A percentile compares a stretch with the other conserved stretches of the same genome.
Conservation (phyloP, 2,329 filamentous ascomycete genomes). For the Fusarium proliferatum region DNA sequence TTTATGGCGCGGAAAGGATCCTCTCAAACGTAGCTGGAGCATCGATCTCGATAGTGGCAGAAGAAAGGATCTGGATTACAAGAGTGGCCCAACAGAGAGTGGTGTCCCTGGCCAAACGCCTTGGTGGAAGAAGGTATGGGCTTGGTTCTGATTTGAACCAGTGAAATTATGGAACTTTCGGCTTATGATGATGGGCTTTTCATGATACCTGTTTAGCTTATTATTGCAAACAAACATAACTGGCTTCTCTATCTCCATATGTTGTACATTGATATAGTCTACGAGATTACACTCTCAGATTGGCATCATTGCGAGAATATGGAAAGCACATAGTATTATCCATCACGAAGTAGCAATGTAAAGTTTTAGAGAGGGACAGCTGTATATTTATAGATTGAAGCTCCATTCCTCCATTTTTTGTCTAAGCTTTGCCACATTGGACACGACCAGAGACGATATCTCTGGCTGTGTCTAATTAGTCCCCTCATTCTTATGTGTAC, state of each 20-base stretch:
- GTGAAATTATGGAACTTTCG: not conserved
- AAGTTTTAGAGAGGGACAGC: not conserved
- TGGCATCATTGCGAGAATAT: not conserved
- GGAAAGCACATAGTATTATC: not conserved
- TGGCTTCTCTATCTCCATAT: not conserved
- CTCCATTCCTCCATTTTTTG: not conserved
- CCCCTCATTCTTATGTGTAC: not conserved
- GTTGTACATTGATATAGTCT: not conserved
- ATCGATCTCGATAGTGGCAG: constrained; percentile 68
- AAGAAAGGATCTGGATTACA: constrained; percentile 65
- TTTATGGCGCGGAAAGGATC: constrained; percentile 61
- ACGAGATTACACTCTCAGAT: not conserved
- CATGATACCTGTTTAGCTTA: not conserved
- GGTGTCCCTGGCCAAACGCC: constrained; percentile 46
- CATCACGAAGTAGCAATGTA: not conserved
- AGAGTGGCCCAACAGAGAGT: constrained; percentile 47
- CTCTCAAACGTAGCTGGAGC: constrained; percentile 60
- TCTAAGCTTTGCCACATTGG: not conserved
- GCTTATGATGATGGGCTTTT: no score
- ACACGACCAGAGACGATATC: not conserved
- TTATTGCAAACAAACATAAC: not conserved
- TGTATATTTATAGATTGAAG: not conserved
- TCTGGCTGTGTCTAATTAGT: not conserved
- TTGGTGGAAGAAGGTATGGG: constrained; percentile 58
- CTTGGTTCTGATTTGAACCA: constrained; percentile 51